phyloP scores from a whole-genome alignment of 768 basidiomycete genomes.

The Leccinellum albellum region DNA sequence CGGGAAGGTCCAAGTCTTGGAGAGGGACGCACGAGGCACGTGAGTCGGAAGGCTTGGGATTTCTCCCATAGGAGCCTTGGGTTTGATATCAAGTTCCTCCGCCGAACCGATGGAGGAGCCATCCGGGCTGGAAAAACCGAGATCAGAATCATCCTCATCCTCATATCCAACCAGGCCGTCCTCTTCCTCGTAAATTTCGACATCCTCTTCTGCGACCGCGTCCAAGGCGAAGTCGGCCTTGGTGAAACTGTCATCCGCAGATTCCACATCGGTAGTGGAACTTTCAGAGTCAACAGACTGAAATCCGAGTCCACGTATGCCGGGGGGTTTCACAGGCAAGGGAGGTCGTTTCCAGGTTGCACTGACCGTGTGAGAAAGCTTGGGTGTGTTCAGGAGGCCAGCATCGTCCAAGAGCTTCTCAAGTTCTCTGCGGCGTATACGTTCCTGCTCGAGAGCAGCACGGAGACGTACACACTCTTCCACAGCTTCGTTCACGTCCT shows the following conservation, averaged over 20 bases:
- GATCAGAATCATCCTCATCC: slow-evolving; percentile 61
- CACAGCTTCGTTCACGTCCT: slow-evolving; percentile 24
- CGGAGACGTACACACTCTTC: slow-evolving; percentile 28
- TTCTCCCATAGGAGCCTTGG: slow-evolving; percentile 12
- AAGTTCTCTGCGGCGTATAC: slow-evolving; percentile 41
- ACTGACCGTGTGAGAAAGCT: slow-evolving; percentile 20
- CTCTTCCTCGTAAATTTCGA: slow-evolving; percentile 42
- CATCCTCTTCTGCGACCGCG: slow-evolving; percentile 54
- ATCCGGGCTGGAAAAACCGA: slow-evolving; percentile 38
- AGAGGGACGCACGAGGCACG: slow-evolving; percentile 42
- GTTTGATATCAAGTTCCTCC: slow-evolving; percentile 38
- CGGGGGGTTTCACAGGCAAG: slow-evolving; percentile 22
- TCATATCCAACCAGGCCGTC: slow-evolving; percentile 64
- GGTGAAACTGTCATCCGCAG: slow-evolving; percentile 39
- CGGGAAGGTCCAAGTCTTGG: slow-evolving; percentile 72
- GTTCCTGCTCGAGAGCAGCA: slow-evolving; percentile 38
- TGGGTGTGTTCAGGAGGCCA: slow-evolving; percentile 45
- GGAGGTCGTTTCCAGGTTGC: slow-evolving; percentile 13
- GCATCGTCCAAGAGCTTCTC: slow-evolving; percentile 50
- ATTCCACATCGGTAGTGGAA: slow-evolving; percentile 69
- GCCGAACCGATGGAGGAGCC: slow-evolving; percentile 55
- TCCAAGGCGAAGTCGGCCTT: slow-evolving; percentile 49
- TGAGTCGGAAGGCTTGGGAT: slow-evolving; percentile 24
- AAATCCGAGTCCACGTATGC: slow-evolving; percentile 43
- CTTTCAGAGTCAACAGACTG: slow-evolving; percentile 63